A percentile compares a stretch with the other conserved stretches of the same genome.
Conservation (phyloP, 495 filamentous ascomycete species). For the Trichoderma erinaceum region DNA sequence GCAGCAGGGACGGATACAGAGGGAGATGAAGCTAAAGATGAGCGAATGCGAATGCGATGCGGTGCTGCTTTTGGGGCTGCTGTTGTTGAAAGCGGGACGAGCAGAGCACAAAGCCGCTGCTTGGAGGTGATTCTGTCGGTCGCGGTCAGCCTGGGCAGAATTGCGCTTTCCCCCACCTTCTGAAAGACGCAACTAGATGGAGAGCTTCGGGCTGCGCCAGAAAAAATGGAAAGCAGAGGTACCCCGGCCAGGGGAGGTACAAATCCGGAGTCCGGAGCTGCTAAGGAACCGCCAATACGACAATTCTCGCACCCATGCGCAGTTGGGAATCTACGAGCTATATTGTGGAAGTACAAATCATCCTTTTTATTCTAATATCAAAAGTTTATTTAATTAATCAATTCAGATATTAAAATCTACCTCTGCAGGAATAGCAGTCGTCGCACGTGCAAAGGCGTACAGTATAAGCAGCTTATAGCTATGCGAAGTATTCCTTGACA, state of each 20-base stretch:
- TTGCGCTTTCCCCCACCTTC: neutral
- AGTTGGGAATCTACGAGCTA: neutral
- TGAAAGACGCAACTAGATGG: neutral
- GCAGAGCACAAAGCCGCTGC: too few relatives aligned
- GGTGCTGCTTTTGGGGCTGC: neutral
- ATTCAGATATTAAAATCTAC: too few relatives aligned
- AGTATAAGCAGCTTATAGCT: too few relatives aligned
- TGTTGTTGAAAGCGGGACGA: constrained; percentile 3
- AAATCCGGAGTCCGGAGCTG: neutral
- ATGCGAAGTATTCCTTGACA: too few relatives aligned
- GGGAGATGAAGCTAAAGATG: neutral
- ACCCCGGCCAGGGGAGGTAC: constrained; percentile 1
- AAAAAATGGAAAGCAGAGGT: neutral
- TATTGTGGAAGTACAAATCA: neutral
- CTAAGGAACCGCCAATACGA: neutral
- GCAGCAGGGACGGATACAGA: neutral
- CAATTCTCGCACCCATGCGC: too few relatives aligned
- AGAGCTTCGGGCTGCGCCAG: neutral
- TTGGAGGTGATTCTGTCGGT: neutral
- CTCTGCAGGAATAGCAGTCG: too few relatives aligned
- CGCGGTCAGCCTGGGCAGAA: constrained; percentile 1
- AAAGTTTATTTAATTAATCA: neutral
- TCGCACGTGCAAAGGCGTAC: too few relatives aligned
- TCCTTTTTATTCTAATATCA: neutral
- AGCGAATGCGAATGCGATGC: neutral